Evolutionary conservation across 2,329 filamentous ascomycete species (phyloP).

Genomic region (Calonectria pseudoreteaudii): DNA sequence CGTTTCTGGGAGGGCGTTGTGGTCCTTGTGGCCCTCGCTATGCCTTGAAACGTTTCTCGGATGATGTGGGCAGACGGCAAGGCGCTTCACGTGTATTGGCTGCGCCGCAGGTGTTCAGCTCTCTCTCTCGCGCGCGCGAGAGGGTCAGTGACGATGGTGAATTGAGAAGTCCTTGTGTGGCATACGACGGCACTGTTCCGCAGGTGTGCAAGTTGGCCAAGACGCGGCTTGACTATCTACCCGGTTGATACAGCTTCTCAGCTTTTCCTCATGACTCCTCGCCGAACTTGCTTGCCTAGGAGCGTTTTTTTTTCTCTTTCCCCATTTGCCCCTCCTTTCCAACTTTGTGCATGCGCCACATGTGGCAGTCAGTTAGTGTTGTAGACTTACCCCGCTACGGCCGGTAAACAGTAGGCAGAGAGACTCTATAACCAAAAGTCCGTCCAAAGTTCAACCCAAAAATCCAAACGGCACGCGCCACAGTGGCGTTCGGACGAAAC

Average conservation of each 20-base stretch:
- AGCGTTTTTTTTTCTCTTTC: conserved; percentile 21
- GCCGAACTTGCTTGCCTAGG: neutral
- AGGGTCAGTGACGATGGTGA: neutral
- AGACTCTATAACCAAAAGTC: neutral
- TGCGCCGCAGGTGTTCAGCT: conserved; percentile 1
- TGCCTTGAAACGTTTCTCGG: conserved; percentile 1
- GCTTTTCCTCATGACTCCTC: conserved; percentile 14
- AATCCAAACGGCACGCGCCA: conserved; percentile 12
- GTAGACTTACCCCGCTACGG: conserved; percentile 14
- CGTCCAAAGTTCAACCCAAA: neutral
- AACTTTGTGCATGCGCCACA: conserved; percentile 21
- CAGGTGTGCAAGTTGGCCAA: neutral
- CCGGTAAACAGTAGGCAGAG: neutral
- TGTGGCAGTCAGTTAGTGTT: neutral
- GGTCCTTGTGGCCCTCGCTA: neutral
- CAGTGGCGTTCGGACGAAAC: neutral
- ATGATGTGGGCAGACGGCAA: conserved; percentile 18
- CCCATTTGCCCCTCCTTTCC: conserved; percentile 14
- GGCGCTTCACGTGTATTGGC: conserved; percentile 6
- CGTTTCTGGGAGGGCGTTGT: neutral
- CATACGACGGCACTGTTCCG: neutral
- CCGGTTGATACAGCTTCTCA: neutral
- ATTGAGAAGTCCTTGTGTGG: neutral
- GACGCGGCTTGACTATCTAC: neutral
- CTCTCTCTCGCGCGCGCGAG: neutral